Conservation (phyloP, 768 basidiomycete species). For the Rhizopogon sp. region DNA sequence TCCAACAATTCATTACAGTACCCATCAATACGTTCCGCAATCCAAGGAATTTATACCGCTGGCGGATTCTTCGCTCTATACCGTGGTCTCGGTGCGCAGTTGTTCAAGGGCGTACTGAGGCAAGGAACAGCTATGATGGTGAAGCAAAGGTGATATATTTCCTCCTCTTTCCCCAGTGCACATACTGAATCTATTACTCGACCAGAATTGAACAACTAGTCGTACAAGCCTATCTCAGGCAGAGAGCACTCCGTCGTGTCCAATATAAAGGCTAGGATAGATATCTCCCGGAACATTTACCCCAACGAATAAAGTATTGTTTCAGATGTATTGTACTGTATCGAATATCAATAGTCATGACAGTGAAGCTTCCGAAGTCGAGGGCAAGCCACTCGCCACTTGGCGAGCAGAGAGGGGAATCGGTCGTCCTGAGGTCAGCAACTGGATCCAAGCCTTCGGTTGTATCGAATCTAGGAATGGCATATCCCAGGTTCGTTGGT, state of each 20-base stretch:
- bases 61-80: conserved; percentile 40
- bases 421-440: conserved; percentile 48
- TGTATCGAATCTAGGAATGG: conserved; percentile 1
- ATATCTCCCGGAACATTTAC: background rate
- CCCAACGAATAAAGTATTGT: too few species aligned
- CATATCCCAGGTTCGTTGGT: conserved; percentile 32
- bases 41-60: conserved; percentile 11
- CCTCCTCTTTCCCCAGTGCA: background rate
- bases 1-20: conserved; percentile 10
- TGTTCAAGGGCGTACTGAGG: conserved; percentile 49
- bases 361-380: background rate
- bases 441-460: conserved; percentile 29
- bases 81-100: conserved; percentile 47
- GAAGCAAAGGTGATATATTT: conserved; percentile 42
- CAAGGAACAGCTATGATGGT: conserved; percentile 56
- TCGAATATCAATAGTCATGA: background rate
- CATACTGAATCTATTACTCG: background rate
- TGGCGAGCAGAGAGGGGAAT: conserved; percentile 16
- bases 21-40: conserved; percentile 5
- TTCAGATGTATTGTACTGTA: background rate
- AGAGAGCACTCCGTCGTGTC: background rate
- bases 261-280: background rate
- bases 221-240: conserved; percentile 9
- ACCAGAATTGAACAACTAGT: conserved; percentile 14
- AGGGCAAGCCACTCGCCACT: conserved; percentile 24